phyloP scores from a whole-genome alignment of 768 basidiomycete genomes.

The Hygrocybe coccinea region DNA sequence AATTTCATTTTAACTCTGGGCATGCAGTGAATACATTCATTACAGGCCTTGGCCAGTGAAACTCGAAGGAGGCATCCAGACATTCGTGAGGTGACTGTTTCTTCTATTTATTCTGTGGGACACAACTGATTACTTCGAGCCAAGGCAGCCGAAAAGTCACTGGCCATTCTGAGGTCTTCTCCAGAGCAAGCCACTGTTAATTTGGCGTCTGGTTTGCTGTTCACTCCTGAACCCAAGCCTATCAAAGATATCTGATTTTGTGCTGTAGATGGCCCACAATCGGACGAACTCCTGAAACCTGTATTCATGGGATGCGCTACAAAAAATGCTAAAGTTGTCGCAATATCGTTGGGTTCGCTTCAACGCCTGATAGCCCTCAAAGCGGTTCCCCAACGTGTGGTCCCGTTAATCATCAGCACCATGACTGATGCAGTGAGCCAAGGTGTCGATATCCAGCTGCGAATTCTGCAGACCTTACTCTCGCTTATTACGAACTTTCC shows the following conservation, averaged over 20 bases:
- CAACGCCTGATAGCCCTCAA: constrained; percentile 85
- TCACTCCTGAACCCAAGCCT: constrained; percentile 1
- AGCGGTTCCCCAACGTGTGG: constrained; percentile 75
- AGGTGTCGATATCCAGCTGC: constrained; percentile 95
- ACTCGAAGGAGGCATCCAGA: constrained; percentile 86
- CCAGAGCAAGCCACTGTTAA: constrained; percentile 73
- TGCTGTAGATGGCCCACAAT: constrained; percentile 64
- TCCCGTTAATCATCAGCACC: constrained; percentile 74
- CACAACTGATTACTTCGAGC: constrained; percentile 16
- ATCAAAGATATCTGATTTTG: constrained; percentile 2
- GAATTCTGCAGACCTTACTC: constrained; percentile 87
- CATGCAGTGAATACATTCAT: constrained; percentile 18
- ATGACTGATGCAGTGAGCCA: constrained; percentile 87
- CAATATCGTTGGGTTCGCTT: constrained; percentile 84
- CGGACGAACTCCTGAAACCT: constrained; percentile 76
- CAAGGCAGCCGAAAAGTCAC: constrained; percentile 82
- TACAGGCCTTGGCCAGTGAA: constrained; percentile 80
- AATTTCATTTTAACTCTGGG: neutral
- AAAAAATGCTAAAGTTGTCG: constrained; percentile 89
- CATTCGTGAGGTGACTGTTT: constrained; percentile 72
- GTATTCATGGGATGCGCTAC: constrained; percentile 94
- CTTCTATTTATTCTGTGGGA: constrained; percentile 3
- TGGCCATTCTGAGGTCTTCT: constrained; percentile 73
- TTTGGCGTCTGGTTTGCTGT: constrained; percentile 62
- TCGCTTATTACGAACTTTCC: constrained; percentile 87